Base-by-base conservation (phyloP, 2,329 filamentous ascomycete genomes). In the Colletotrichum eremochloae region DNA sequence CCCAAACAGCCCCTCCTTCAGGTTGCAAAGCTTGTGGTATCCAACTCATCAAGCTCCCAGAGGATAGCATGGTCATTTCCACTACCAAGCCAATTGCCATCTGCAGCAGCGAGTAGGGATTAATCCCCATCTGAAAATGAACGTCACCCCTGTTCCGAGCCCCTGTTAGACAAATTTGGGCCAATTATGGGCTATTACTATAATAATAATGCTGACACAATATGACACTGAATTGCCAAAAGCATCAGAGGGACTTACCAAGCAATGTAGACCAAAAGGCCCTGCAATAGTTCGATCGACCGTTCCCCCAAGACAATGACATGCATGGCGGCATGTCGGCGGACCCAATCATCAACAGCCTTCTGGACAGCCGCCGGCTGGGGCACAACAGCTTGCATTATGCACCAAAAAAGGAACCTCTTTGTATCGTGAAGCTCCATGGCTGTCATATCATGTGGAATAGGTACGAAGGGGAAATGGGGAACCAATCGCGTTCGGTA, bases 391-490 rank as follows among this genome's bases (percentile, higher is more conserved):
- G 78, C 76, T 5, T 80, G 78, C 50, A 84, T 76, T 50, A 85
- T 76, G 1, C 79, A 79, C 74, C 81, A 82, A 62, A 85, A 84
- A 0, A 85, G 69, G 20, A 84, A 76, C 0, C 78, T 79, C 7
- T 79, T 77, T n/a, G 76, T 73, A 0, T 75, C 63, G 55, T 80
- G 79, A n/a, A 85, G 67, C 0, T 80, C 76, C 4, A 75, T 74
- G 0, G 81, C 78, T 2, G 77, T 76, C 0, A 78, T 57, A 3
- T 68, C 44, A 0, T 67, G 52, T 0, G 78, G 68, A 1, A 85
- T 68, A 1, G 81, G 78, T 1, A 84, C 77, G 66, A 85, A 85
- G 0, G 83, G 83, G 8, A 81, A 85, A 46, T 78, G 76, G 0
- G 80, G 80, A 15, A 78, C 74, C 61, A 81, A 80, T 3, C 80